Base-by-base conservation (phyloP, 1,284 basidiomycete species). In the Paramarasmius palmivorus region DNA sequence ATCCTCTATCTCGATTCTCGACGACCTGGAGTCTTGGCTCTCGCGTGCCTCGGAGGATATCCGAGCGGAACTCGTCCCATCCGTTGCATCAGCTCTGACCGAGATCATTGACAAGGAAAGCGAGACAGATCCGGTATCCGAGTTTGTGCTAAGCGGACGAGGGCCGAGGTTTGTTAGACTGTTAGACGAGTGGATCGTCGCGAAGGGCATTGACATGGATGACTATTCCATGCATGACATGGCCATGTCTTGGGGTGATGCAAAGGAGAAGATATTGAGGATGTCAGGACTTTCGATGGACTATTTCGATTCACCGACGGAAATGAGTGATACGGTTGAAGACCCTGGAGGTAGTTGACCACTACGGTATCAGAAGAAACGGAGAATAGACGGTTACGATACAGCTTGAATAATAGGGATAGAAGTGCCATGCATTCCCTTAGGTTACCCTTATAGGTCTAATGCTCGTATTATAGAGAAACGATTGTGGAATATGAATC, bases 171-270 rank as follows among this genome's bases (percentile, higher is more conserved):
- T 57, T 40, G 46, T 57, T n/a, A 49, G 40, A 32, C n/a, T 50
- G 8, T 23, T 57, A 19, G 52, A 57, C 25, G 35, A 37, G 17
- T 48, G 50, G 32, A 36, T 53, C n/a, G 37, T 35, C 6, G n/a
- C 48, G 14, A 42, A 50, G 41, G 48, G 48, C 15, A 57, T 57
- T 19, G 51, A 57, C 40, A 17, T 57, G 15, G 55, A 57, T 40
- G 25, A 17, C 12, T 57, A 57, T 46, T 53, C 52, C 6, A 23
- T 57, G 7, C 55, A 53, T 41, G 55, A 57, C 7, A 46, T 53
- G 47, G 49, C 54, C 17, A 47, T 53, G 51, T 53, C 55, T 9
- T 57, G 55, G 55, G 39, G 52, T 6, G 55, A 57, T 32, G 51
- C 47, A 3, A 57, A 57, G 32, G 37, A 14, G 8, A 57, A 57